Evolutionary conservation across 75 land plant species (phyloP).

Genomic region (Sequoia sempervirens): DNA sequence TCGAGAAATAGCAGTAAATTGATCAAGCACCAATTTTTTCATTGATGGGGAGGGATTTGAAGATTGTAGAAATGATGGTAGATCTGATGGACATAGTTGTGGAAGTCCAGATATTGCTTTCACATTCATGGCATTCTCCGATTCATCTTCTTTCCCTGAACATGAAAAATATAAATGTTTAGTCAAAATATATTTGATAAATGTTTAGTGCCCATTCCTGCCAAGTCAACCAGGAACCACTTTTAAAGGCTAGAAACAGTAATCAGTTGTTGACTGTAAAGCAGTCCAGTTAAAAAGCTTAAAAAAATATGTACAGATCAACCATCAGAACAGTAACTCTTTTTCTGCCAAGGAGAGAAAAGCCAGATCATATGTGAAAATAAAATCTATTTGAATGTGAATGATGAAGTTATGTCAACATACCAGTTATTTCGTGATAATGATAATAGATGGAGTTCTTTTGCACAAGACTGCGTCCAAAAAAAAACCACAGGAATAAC

Average conservation of each 20-base stretch:
- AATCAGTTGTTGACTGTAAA: too few relatives aligned
- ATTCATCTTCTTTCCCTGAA: neutral
- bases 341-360: too few relatives aligned
- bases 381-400: neutral
- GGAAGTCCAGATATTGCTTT: constrained; percentile 23
- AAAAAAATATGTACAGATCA: too few relatives aligned
- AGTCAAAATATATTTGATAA: too few relatives aligned
- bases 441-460: constrained; percentile 32
- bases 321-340: too few relatives aligned
- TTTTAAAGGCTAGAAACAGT: too few relatives aligned
- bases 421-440: neutral
- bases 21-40: neutral
- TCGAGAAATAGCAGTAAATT: neutral
- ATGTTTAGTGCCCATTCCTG: too few relatives aligned
- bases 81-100: constrained; percentile 9
- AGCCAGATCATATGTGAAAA: too few relatives aligned
- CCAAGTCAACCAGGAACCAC: too few relatives aligned
- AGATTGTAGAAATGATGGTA: constrained; percentile 26
- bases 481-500: constrained; percentile 45
- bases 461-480: constrained; percentile 63
- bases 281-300: too few relatives aligned
- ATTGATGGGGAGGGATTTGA: neutral
- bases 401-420: neutral
- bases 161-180: neutral
- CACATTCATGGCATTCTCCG: neutral